phyloP scores from a whole-genome alignment of 192 early-diverging fungal genomes.

The Dissophora ornata region DNA sequence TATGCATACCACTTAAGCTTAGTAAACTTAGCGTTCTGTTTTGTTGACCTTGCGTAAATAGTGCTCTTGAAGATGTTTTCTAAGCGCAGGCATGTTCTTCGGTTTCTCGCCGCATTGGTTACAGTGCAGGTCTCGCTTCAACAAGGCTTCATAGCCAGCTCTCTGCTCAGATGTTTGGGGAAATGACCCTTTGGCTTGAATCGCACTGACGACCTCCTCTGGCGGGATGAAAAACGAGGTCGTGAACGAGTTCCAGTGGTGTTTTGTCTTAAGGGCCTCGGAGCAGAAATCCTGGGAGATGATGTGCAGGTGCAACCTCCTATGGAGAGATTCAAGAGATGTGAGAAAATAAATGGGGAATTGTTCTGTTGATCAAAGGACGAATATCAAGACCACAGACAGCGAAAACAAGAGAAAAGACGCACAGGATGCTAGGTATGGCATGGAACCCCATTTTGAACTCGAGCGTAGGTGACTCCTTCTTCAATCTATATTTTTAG shows the following conservation, averaged over 20 bases:
- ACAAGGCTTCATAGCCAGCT: constrained; percentile 36
- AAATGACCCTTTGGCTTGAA: constrained; percentile 54
- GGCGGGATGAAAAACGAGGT: constrained; percentile 65
- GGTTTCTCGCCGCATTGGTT: constrained; percentile 57
- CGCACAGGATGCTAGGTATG: constrained; percentile 66
- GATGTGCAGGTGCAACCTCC: constrained; percentile 74
- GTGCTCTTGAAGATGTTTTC: constrained; percentile 55
- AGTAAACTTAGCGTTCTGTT: no score
- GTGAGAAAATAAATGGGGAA: no score
- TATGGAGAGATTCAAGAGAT: constrained; percentile 2
- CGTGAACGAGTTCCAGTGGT: constrained; percentile 76
- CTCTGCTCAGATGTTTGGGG: constrained; percentile 54
- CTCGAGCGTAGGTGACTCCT: constrained; percentile 21
- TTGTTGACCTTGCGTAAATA: background rate
- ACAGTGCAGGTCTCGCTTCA: constrained; percentile 61
- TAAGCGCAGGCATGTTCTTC: constrained; percentile 61
- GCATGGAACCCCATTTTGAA: constrained; percentile 73
- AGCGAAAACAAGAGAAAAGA: no score
- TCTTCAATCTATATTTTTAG: constrained; percentile 17
- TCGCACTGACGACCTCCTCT: constrained; percentile 47
- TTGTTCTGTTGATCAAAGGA: no score
- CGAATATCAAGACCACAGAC: no score
- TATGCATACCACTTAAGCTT: no score
- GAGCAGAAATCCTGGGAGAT: constrained; percentile 71
- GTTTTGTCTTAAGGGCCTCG: constrained; percentile 61